Evolutionary conservation across 768 basidiomycete species (phyloP).

Genomic region (Ramaria sp.): DNA sequence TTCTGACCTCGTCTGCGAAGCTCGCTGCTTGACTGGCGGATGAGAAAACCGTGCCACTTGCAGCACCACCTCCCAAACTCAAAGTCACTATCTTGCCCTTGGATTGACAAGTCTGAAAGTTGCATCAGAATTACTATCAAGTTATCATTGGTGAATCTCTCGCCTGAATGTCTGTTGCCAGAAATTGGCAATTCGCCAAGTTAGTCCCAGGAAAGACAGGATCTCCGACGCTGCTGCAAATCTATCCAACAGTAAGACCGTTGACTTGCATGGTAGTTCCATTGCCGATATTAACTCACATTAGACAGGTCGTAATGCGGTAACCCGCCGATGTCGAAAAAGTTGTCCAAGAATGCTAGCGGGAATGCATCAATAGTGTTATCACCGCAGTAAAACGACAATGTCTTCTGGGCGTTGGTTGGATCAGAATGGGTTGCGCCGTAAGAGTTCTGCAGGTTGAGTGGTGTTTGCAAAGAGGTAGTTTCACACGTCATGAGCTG

Average conservation of each 20-base stretch:
- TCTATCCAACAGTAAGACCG: conserved; percentile 15
- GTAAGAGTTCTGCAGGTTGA: conserved; percentile 8
- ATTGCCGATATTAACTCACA: conserved; percentile 18
- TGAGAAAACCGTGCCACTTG: conserved; percentile 9
- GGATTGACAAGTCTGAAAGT: conserved; percentile 9
- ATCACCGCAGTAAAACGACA: conserved; percentile 12
- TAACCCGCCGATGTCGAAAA: conserved; percentile 15
- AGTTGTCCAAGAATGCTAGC: conserved; percentile 10
- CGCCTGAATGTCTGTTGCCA: conserved; percentile 48
- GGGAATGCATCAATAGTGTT: conserved; percentile 11
- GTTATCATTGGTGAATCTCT: background rate
- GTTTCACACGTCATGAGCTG: no score
- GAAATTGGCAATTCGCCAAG: conserved; percentile 48
- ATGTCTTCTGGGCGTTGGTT: conserved; percentile 7
- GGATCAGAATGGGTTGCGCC: conserved; percentile 7
- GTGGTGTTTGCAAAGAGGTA: background rate
- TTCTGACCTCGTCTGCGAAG: conserved; percentile 10
- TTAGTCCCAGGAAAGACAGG: conserved; percentile 44
- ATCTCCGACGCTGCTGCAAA: conserved; percentile 45
- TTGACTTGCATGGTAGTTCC: background rate
- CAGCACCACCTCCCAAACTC: conserved; percentile 12
- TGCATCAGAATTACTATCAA: background rate
- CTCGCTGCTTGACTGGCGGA: conserved; percentile 8
- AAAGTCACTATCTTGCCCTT: conserved; percentile 13
- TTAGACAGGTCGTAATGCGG: conserved; percentile 63